Evolutionary conservation across 352 stramenopile genomes (phyloP).

Genomic region (Plasmopara halstedii): DNA sequence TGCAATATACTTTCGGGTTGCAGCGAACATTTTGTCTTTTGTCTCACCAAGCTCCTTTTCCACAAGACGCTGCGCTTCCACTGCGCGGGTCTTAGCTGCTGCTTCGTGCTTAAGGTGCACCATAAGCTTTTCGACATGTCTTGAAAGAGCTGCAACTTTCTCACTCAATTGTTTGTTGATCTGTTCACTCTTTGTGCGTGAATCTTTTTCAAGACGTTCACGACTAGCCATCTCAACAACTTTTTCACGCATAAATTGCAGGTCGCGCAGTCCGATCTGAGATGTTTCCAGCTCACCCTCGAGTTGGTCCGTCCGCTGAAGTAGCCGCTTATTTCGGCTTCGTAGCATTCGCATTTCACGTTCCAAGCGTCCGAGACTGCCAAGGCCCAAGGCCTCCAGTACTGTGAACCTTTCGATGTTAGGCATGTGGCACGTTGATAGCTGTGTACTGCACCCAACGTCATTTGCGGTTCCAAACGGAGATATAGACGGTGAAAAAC

Average conservation of each 20-base stretch:
- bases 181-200: conserved; percentile 58
- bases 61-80: conserved; percentile 60
- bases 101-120: conserved; percentile 94
- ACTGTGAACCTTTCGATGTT: conserved; percentile 62
- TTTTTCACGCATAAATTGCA: conserved; percentile 67
- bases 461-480: conserved; percentile 5
- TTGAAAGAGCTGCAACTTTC: conserved; percentile 87
- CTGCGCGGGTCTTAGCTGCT: conserved; percentile 84
- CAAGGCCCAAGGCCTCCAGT: conserved; percentile 42
- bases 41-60: conserved; percentile 79
- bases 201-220: conserved; percentile 82
- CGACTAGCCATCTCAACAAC: conserved; percentile 71
- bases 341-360: conserved; percentile 58
- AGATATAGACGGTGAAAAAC: background rate
- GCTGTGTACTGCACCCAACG: conserved; percentile 7
- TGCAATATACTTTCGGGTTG: conserved; percentile 73
- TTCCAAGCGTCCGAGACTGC: conserved; percentile 50
- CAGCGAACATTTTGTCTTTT: conserved; percentile 41
- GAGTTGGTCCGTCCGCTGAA: conserved; percentile 37
- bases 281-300: conserved; percentile 48
- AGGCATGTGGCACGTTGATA: conserved; percentile 29
- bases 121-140: conserved; percentile 97
- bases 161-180: conserved; percentile 60
- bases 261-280: conserved; percentile 38
- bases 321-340: conserved; percentile 66